Conservation (phyloP, 2,329 filamentous ascomycete genomes). For the Xylaria sp. region DNA sequence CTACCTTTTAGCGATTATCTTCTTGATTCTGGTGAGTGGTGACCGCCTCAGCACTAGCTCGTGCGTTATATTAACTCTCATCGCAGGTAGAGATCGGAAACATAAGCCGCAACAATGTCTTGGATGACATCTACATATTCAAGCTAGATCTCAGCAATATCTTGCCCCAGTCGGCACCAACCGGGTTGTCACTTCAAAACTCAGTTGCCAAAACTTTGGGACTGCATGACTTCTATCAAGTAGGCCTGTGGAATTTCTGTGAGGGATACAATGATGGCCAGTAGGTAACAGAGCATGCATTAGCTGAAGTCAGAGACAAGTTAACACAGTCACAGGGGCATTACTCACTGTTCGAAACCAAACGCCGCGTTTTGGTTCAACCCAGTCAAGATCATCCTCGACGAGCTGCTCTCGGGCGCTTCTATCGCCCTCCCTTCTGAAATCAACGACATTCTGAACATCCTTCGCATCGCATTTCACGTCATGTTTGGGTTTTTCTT, state of each 20-base stretch:
- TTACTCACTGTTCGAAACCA: slow-evolving; percentile 80
- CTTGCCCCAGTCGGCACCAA: slow-evolving; percentile 77
- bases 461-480: slow-evolving; percentile 79
- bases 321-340: slow-evolving; percentile 67
- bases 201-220: slow-evolving; percentile 87
- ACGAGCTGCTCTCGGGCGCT: slow-evolving; percentile 83
- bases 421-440: slow-evolving; percentile 82
- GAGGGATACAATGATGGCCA: slow-evolving; percentile 78
- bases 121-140: slow-evolving; percentile 83
- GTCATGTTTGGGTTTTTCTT: slow-evolving; percentile 94
- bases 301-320: slow-evolving; percentile 40
- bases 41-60: not conserved
- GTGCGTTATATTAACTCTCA: slow-evolving; percentile 14
- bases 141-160: slow-evolving; percentile 85
- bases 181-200: slow-evolving; percentile 78
- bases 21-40: slow-evolving; percentile 76
- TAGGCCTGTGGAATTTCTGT: slow-evolving; percentile 92
- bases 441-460: slow-evolving; percentile 76
- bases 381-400: slow-evolving; percentile 82
- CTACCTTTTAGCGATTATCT: slow-evolving; percentile 74
- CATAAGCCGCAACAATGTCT: slow-evolving; percentile 68
- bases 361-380: slow-evolving; percentile 88
- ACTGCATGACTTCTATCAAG: slow-evolving; percentile 93
- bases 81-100: slow-evolving; percentile 75
- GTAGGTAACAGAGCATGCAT: slow-evolving; percentile 49